Conservation (phyloP, 352 stramenopile species). For the Peronospora belbahrii region DNA sequence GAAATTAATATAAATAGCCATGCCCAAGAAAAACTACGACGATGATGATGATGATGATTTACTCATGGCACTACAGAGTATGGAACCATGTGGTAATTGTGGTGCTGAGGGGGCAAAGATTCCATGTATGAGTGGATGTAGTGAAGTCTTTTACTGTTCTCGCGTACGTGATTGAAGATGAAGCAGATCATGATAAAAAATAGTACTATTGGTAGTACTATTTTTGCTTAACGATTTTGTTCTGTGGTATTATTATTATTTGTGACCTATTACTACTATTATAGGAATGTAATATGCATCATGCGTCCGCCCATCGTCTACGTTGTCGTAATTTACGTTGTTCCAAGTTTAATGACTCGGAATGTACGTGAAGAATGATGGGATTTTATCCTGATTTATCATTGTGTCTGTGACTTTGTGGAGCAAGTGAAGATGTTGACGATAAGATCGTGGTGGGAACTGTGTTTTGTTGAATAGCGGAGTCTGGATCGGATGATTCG, state of each 20-base stretch:
- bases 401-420: too few species aligned
- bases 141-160: conserved; percentile 85
- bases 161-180: too few species aligned
- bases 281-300: conserved; percentile 83
- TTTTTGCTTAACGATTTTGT: too few species aligned
- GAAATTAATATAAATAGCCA: too few species aligned
- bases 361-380: too few species aligned
- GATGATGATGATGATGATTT: conserved; percentile 84
- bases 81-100: conserved; percentile 82
- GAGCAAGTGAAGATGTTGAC: too few species aligned
- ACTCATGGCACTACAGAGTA: conserved; percentile 78
- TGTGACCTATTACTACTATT: not conserved
- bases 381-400: too few species aligned
- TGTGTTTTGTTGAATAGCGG: conserved; percentile 27
- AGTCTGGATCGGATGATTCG: conserved; percentile 72
- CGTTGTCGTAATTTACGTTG: conserved; percentile 79
- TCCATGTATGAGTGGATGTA: conserved; percentile 80
- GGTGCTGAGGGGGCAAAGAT: conserved; percentile 74
- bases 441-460: not conserved
- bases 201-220: too few species aligned
- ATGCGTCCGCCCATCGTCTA: conserved; percentile 81
- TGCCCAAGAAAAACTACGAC: conserved; percentile 72
- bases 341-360: conserved; percentile 86
- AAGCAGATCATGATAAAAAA: too few species aligned
- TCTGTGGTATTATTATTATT: too few species aligned